phyloP scores from a whole-genome alignment of 139 green algal genomes.

The Marvania coccoides region DNA sequence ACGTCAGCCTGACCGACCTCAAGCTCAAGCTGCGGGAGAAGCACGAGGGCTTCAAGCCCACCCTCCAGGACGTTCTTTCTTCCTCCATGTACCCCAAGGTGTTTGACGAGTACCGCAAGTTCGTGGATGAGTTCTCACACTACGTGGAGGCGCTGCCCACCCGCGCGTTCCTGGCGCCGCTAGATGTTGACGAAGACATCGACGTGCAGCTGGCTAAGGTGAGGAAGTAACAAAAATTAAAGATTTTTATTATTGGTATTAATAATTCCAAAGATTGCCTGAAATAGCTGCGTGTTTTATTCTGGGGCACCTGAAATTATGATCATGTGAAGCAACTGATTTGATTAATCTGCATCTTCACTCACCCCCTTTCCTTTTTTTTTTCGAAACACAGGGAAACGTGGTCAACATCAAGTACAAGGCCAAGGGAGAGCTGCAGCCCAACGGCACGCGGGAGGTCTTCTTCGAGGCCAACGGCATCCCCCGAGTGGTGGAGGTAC shows the following conservation, averaged over 20 bases:
- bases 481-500: conserved; percentile 81
- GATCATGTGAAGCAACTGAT: no score
- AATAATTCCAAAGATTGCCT: no score
- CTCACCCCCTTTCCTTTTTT: no score
- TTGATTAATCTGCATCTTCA: not conserved
- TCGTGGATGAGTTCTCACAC: conserved; percentile 48
- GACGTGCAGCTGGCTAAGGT: conserved; percentile 55
- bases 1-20: conserved; percentile 57
- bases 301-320: no score
- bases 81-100: conserved; percentile 85
- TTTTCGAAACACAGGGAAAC: conserved; percentile 20
- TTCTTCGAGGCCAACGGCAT: conserved; percentile 93
- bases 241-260: no score
- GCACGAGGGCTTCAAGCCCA: conserved; percentile 50
- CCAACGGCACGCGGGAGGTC: conserved; percentile 38
- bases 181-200: conserved; percentile 86
- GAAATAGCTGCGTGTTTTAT: no score
- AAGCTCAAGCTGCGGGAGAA: conserved; percentile 52
- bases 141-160: conserved; percentile 78
- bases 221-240: no score
- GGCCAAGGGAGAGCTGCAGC: conserved; percentile 71
- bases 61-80: conserved; percentile 66
- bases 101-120: conserved; percentile 68
- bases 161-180: conserved; percentile 70
- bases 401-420: conserved; percentile 61